phyloP scores from a whole-genome alignment of 192 early-diverging fungal genomes.

The Coemansia sp. region DNA sequence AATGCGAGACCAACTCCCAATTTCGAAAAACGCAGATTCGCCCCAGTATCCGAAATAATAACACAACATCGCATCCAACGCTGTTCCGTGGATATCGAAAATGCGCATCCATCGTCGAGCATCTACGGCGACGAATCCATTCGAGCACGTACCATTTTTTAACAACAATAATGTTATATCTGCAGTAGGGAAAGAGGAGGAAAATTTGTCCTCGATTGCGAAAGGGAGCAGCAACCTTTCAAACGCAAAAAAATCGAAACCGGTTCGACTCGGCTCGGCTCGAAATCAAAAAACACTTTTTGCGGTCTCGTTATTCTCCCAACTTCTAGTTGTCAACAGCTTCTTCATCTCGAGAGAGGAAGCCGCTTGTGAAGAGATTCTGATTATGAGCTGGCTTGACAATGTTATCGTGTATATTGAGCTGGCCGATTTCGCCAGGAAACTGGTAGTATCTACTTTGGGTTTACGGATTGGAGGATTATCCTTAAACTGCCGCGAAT shows the following conservation, averaged over 20 bases:
- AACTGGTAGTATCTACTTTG: too few species aligned
- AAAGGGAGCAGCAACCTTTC: neutral
- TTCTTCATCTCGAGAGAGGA: too few species aligned
- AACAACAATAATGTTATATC: constrained; percentile 6
- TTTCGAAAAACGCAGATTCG: neutral
- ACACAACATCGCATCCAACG: neutral
- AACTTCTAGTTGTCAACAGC: too few species aligned
- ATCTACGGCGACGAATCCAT: constrained; percentile 15
- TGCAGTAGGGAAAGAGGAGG: constrained; percentile 18
- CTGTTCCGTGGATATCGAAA: neutral
- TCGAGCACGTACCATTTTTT: constrained; percentile 26
- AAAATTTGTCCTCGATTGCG: neutral
- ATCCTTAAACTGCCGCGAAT: too few species aligned
- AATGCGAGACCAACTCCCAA: constrained; percentile 7
- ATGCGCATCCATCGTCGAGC: constrained; percentile 15
- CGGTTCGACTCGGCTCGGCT: neutral
- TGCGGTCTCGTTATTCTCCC: too few species aligned
- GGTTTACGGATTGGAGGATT: too few species aligned
- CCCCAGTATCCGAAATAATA: too few species aligned
- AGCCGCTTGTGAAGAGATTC: too few species aligned
- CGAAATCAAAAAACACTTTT: neutral
- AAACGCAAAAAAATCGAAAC: neutral
- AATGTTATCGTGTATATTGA: too few species aligned
- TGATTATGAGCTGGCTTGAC: too few species aligned
- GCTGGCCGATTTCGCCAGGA: too few species aligned